A percentile compares a stretch with the other conserved stretches of the same genome.
These are phyloP conservation scores for Prosopis cineraria DNA, from an alignment of 306 rosid species.

Conservation along the genomic window DNA sequence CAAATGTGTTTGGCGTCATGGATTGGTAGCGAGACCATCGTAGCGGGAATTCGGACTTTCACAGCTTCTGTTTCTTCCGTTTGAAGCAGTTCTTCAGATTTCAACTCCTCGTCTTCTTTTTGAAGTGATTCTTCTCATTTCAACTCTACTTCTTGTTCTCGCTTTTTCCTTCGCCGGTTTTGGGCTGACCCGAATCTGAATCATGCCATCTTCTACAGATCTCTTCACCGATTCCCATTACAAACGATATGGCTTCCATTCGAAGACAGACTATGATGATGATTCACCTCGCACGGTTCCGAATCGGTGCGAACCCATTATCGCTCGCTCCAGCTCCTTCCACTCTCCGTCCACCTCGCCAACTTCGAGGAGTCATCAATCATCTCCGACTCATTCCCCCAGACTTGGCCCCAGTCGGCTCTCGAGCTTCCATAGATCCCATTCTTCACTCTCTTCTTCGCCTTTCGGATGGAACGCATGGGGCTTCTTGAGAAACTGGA, in stretches of 20 bases:
- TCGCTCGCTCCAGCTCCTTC: conserved; percentile 38
- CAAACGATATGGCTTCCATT: background rate
- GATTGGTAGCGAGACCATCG: background rate
- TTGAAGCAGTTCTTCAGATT: background rate
- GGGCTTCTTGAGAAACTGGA: conserved; percentile 30
- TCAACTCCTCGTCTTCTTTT: background rate
- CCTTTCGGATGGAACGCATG: conserved; percentile 19
- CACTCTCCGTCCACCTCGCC: conserved; percentile 44
- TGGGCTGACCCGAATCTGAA: background rate
- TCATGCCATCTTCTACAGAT: background rate
- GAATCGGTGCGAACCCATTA: conserved; percentile 48
- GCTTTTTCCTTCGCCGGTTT: background rate
- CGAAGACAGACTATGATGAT: background rate
- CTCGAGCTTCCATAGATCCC: conserved; percentile 51
- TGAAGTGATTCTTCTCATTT: background rate
- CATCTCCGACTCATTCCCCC: conserved; percentile 64
- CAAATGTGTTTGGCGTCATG: background rate
- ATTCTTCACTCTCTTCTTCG: conserved; percentile 31
- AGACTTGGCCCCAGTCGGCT: conserved; percentile 58
- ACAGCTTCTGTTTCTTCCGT: background rate
- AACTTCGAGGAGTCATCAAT: conserved; percentile 52
- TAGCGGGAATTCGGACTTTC: background rate
- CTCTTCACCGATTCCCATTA: background rate
- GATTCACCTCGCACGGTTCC: conserved; percentile 20
- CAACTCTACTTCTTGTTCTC: background rate